Percentiles rank a stretch among this genome's conserved stretches.
Evolutionary conservation across 371 early-diverging fungal genomes (phyloP).

Genomic region (Mortierella sp.): DNA sequence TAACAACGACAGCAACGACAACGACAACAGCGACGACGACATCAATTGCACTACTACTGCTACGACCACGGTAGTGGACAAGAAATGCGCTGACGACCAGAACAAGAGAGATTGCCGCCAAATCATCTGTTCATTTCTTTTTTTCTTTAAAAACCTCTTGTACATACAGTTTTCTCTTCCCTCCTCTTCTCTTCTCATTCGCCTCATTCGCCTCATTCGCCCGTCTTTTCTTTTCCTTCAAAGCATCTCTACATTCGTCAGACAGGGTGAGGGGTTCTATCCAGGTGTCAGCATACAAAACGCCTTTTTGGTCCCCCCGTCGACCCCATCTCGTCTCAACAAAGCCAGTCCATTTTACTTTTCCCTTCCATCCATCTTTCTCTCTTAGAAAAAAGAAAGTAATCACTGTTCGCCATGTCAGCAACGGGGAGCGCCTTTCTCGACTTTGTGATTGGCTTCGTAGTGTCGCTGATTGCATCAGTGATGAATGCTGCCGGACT

Average conservation of each 20-base stretch:
- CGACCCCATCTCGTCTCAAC: background rate
- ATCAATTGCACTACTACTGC: too few relatives aligned
- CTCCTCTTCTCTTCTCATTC: too few relatives aligned
- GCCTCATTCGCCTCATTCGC: too few relatives aligned
- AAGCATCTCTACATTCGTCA: background rate
- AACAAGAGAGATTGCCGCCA: too few relatives aligned
- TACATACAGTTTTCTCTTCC: too few relatives aligned
- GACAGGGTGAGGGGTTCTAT: background rate
- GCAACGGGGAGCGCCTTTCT: conserved; percentile 42
- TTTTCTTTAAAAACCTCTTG: too few relatives aligned
- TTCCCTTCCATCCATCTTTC: background rate
- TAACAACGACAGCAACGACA: too few relatives aligned
- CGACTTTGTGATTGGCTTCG: conserved; percentile 73
- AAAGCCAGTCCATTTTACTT: background rate
- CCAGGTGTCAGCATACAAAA: background rate
- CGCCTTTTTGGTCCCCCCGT: background rate
- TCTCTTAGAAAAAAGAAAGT: background rate
- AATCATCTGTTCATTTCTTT: too few relatives aligned
- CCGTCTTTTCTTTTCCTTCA: background rate
- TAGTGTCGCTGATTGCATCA: conserved; percentile 72
- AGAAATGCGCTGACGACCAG: too few relatives aligned
- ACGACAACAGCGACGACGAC: too few relatives aligned
- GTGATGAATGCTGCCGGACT: conserved; percentile 78
- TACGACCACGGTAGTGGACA: too few relatives aligned
- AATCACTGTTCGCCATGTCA: conserved; percentile 15